Conservation (phyloP, 2,329 filamentous ascomycete genomes). For the Mycosphaerella arachidis region DNA sequence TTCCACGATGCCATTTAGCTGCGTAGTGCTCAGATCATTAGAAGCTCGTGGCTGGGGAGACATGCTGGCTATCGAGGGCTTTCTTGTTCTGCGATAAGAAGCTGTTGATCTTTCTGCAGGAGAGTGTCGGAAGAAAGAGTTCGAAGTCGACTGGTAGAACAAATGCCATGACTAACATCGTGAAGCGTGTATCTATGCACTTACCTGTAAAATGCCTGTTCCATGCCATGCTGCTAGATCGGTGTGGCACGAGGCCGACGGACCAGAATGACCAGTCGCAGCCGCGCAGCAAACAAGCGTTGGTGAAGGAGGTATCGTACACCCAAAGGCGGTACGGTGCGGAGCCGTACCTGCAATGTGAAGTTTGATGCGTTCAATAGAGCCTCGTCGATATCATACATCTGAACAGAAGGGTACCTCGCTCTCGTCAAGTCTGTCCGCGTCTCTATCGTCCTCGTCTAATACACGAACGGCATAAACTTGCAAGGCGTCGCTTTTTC, state of each 20-base stretch:
- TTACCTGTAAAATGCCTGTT: neutral
- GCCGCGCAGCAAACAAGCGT: neutral
- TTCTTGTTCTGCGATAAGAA: neutral
- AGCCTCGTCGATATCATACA: neutral
- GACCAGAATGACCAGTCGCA: neutral
- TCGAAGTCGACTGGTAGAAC: neutral
- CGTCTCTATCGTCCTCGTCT: neutral
- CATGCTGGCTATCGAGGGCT: neutral
- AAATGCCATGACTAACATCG: neutral
- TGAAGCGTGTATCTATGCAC: neutral
- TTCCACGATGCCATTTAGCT: neutral
- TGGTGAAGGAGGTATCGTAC: neutral
- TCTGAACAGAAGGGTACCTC: neutral
- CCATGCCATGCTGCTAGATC: neutral
- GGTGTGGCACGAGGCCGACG: neutral
- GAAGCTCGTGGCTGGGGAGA: neutral
- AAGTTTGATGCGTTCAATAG: neutral
- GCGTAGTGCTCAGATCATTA: conserved; percentile 6
- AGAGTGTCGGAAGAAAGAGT: neutral
- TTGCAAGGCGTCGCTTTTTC: conserved; percentile 38
- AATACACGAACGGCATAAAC: conserved; percentile 35
- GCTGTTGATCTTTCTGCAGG: neutral
- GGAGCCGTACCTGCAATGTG: neutral
- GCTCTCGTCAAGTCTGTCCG: neutral
- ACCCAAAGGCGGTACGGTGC: neutral